These are phyloP conservation scores for Globisporangium megalacanthum DNA, from an alignment of 352 stramenopile genomes.

Conservation along the genomic window DNA sequence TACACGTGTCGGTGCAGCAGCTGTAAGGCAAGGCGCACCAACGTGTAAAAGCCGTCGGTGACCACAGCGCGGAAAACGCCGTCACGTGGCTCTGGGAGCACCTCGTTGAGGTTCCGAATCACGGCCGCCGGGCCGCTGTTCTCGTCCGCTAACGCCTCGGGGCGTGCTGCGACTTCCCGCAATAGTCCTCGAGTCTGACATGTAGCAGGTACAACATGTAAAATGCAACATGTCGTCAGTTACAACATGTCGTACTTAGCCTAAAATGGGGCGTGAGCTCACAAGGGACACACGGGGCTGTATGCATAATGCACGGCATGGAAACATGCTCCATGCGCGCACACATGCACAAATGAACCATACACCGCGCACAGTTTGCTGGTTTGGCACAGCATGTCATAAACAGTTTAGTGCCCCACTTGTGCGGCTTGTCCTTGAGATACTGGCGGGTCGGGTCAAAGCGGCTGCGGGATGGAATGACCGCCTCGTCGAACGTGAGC, in stretches of 20 bases:
- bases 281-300: not conserved
- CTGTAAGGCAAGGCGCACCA: not conserved
- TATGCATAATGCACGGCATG: not conserved
- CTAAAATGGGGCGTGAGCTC: not conserved
- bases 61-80: not conserved
- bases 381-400: not conserved
- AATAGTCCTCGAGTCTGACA: not conserved
- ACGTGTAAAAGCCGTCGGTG: slow-evolving; percentile 2
- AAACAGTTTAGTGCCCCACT: not conserved
- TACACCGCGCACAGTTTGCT: not conserved
- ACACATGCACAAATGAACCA: not conserved
- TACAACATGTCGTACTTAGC: not conserved
- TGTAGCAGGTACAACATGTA: not conserved
- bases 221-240: not conserved
- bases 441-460: not conserved
- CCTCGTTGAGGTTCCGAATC: not conserved
- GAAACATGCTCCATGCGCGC: not conserved
- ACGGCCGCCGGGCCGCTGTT: not conserved
- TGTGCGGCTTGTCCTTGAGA: not conserved
- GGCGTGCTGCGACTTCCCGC: not conserved
- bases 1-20: too few relatives aligned
- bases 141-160: not conserved
- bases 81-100: not conserved
- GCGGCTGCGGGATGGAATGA: not conserved
- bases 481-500: slow-evolving; percentile 4